Evolutionary conservation across 345 rosid species (phyloP).

Genomic region (Zanthoxylum bungeanum): DNA sequence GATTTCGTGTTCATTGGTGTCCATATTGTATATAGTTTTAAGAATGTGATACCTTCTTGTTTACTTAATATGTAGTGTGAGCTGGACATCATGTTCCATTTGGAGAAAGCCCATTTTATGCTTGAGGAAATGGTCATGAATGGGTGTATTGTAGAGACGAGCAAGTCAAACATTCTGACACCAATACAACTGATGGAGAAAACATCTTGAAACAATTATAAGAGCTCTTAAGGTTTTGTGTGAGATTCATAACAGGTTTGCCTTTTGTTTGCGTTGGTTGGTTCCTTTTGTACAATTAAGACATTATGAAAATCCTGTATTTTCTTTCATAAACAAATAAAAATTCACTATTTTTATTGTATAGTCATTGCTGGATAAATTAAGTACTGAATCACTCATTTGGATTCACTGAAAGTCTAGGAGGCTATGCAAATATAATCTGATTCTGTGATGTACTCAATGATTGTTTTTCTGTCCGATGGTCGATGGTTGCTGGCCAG

Average conservation of each 20-base stretch:
- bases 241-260: conserved; percentile 5
- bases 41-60: not conserved
- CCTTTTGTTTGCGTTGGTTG: conserved; percentile 5
- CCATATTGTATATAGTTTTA: not conserved
- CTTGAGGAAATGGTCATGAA: conserved; percentile 98
- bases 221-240: not conserved
- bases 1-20: not conserved
- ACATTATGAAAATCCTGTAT: not conserved
- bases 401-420: not conserved
- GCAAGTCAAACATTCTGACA: conserved; percentile 74
- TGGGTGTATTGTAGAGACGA: conserved; percentile 90
- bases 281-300: conserved; percentile 6
- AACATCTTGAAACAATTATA: conserved; percentile 34
- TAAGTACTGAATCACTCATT: not conserved
- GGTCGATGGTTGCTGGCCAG: not conserved
- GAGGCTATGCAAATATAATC: not conserved
- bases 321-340: not conserved
- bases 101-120: conserved; percentile 99
- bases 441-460: not conserved
- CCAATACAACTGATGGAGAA: conserved; percentile 93
- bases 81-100: conserved; percentile 97
- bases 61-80: conserved; percentile 54
- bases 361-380: not conserved
- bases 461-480: not conserved
- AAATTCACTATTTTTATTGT: not conserved